These are phyloP conservation scores for Alnus rubra DNA, from an alignment of 306 rosid genomes.

Conservation along the genomic window DNA sequence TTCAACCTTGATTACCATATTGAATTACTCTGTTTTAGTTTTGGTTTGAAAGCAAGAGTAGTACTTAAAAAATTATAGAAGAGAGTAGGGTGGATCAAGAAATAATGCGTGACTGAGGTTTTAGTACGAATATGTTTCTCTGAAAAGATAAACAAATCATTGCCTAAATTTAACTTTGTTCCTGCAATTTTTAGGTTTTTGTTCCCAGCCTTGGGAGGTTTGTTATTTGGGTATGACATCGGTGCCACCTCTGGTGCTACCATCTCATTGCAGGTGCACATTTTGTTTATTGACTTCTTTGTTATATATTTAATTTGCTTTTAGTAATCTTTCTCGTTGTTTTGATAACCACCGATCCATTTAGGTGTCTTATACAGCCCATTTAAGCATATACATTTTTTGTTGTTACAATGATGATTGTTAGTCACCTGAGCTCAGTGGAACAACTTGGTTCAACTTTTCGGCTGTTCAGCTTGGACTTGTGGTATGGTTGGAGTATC, in stretches of 20 bases:
- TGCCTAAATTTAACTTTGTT: constrained; percentile 14
- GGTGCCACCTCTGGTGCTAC: constrained; percentile 98
- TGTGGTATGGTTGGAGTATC: constrained; percentile 63
- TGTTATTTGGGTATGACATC: constrained; percentile 91
- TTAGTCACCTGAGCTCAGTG: constrained; percentile 92
- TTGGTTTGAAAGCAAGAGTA: constrained; percentile 2
- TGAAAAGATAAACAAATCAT: constrained; percentile 16
- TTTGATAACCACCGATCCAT: background rate
- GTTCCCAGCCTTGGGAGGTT: constrained; percentile 97
- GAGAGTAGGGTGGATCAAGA: background rate
- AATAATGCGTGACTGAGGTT: background rate
- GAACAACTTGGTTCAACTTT: constrained; percentile 77
- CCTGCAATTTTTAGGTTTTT: constrained; percentile 60
- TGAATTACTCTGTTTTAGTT: background rate
- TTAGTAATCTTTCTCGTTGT: background rate
- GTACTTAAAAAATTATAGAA: background rate
- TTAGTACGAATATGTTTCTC: background rate
- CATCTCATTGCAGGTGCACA: constrained; percentile 70
- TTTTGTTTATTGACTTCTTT: background rate
- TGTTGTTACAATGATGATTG: constrained; percentile 12
- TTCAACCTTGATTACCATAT: background rate
- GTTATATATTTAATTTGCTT: constrained; percentile 16
- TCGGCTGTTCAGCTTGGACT: constrained; percentile 87
- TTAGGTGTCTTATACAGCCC: background rate
- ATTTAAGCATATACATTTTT: background rate